phyloP scores from a whole-genome alignment of 192 early-diverging fungal genomes.

The Coemansia erecta region DNA sequence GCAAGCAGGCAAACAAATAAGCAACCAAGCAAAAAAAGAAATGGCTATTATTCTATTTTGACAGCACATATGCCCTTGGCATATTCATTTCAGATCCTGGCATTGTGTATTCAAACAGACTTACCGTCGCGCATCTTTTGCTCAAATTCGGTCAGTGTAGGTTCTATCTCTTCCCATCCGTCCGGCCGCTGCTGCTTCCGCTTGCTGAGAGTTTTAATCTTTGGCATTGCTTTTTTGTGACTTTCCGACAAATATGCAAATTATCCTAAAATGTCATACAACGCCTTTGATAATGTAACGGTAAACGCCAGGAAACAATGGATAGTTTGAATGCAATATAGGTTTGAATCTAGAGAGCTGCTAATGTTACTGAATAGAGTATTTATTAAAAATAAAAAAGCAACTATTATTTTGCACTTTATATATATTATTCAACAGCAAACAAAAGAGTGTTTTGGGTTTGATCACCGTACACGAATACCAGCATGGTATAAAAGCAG shows the following conservation, averaged over 20 bases:
- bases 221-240: slow-evolving; percentile 62
- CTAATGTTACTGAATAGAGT: neutral
- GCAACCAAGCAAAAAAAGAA: neutral
- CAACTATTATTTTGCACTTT: neutral
- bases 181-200: slow-evolving; percentile 87
- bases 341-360: neutral
- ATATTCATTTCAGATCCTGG: neutral
- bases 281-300: neutral
- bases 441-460: slow-evolving; percentile 6
- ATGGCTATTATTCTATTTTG: too few species aligned
- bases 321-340: neutral
- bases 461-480: slow-evolving; percentile 26
- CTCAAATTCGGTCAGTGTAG: slow-evolving; percentile 84
- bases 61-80: too few species aligned
- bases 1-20: too few species aligned
- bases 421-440: neutral
- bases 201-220: slow-evolving; percentile 60
- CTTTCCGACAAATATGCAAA: neutral
- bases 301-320: neutral
- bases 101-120: slow-evolving; percentile 9
- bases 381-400: neutral
- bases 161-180: slow-evolving; percentile 95
- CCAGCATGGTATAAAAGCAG: slow-evolving; percentile 21
- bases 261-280: too few species aligned
- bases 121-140: slow-evolving; percentile 88